A percentile compares a stretch with the other conserved stretches of the same genome.
Evolutionary conservation across 352 stramenopile species (phyloP).

Genomic region (Ochromonadaceae sp.): DNA sequence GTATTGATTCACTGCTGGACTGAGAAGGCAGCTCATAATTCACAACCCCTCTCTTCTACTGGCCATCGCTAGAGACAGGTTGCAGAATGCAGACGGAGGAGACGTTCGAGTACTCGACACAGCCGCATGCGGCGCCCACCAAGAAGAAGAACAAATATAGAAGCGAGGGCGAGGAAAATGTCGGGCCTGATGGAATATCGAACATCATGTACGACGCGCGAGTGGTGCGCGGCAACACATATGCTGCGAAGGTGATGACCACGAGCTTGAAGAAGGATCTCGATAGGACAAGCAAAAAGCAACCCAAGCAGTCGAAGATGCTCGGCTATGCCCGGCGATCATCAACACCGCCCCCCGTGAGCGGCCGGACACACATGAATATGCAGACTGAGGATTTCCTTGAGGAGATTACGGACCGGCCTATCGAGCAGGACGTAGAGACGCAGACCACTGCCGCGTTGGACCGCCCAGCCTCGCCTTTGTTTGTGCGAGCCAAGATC

Average conservation of each 20-base stretch:
- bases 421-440: conserved; percentile 59
- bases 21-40: too few species aligned
- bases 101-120: conserved; percentile 5
- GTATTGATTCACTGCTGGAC: too few species aligned
- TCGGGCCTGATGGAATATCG: not conserved
- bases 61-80: too few species aligned
- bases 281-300: not conserved
- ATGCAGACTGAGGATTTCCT: conserved; percentile 85
- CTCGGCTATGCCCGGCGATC: conserved; percentile 32
- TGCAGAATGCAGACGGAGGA: too few species aligned
- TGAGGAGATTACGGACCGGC: conserved; percentile 73
- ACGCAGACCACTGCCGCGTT: conserved; percentile 76
- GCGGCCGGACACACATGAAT: conserved; percentile 66
- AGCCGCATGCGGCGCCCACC: conserved; percentile 15
- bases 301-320: not conserved
- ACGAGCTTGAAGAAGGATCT: not conserved
- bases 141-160: conserved; percentile 9
- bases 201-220: conserved; percentile 85
- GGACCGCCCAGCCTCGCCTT: conserved; percentile 51
- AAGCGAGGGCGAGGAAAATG: conserved; percentile 8
- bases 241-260: conserved; percentile 44
- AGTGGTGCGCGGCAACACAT: conserved; percentile 81
- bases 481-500: conserved; percentile 65
- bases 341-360: conserved; percentile 57
- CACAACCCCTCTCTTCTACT: too few species aligned